phyloP scores from a whole-genome alignment of 768 basidiomycete genomes.

The Lanmaoa rubissima region DNA sequence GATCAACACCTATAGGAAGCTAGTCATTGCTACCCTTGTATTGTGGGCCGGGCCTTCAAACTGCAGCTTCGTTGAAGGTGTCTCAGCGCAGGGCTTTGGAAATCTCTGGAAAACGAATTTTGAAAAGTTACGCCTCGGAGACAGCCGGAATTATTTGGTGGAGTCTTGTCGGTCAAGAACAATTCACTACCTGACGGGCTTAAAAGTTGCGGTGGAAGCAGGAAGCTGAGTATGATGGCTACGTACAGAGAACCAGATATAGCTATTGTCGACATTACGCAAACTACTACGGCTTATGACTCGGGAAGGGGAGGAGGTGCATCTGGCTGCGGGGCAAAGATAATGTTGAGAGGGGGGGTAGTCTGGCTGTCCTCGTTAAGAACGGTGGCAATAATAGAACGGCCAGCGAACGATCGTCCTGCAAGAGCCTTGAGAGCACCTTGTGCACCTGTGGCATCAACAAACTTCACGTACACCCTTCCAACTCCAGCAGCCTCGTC shows the following conservation, averaged over 20 bases:
- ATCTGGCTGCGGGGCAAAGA: constrained; percentile 82
- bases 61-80: background rate
- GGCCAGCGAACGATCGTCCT: constrained; percentile 82
- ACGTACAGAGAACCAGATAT: constrained; percentile 23
- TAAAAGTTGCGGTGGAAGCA: background rate
- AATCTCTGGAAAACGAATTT: no score
- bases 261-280: constrained; percentile 15
- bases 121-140: no score
- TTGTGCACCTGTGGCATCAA: constrained; percentile 56
- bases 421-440: constrained; percentile 83
- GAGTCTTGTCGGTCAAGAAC: no score
- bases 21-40: background rate
- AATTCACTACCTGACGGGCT: background rate
- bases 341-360: constrained; percentile 76
- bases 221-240: constrained; percentile 9
- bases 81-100: no score
- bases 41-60: no score
- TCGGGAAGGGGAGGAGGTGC: constrained; percentile 74
- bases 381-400: constrained; percentile 84
- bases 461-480: constrained; percentile 91
- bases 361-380: constrained; percentile 83
- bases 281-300: constrained; percentile 17
- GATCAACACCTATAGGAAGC: background rate
- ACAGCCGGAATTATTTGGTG: no score
- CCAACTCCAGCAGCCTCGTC: constrained; percentile 95